Evolutionary conservation across 176 grass and related monocot genomes (phyloP), one percentile per base, ranked within the genome.

Genomic region (Hordeum marinum): DNA sequence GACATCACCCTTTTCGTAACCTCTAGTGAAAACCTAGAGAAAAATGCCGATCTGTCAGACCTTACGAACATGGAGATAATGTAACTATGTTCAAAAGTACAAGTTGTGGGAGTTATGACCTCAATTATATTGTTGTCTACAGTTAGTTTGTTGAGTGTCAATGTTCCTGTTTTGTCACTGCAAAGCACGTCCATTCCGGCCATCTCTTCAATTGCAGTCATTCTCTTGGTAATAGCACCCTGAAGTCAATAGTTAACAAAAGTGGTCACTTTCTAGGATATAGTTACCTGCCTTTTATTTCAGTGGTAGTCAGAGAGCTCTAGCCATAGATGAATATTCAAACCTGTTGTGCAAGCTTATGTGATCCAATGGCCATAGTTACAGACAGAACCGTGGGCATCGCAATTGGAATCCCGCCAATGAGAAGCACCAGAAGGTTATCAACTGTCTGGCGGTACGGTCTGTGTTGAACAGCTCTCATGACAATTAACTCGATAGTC

Each of bases 351-450:
- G 92, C 82, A 31, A 94, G 68, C 39, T 88, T 86, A 52, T 89
- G 92, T 64, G 92, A 91, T 62, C 92, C 92, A 87, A 94, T 94
- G 48, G 92, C 92, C 92, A 94, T 94, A 24, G 92, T 94, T n/a
- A 94, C 92, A 39, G 92, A 94, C 69, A 94, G 83, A 63, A 94
- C 92, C 0, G 92, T 94, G 11, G 92, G 92, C 89, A 94, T 94
- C 17, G 92, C 89, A 20, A 94, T 94, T 63, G 92, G 92, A 61
- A 94, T 94, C 55, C 92, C 92, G 34, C 92, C 92, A 34, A 93
- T 90, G 32, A 93, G 85, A 48, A 93, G 88, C 29, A 93, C 91
- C n/a, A 93, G 86, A 61, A 93, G 92, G 61, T 94, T 94, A 41
- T 94, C 92, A 67, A 94, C 74, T n/a, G 88, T 85, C 67, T 83